Conservation (phyloP, 148 eudicot species). For the Spergularia marina region DNA sequence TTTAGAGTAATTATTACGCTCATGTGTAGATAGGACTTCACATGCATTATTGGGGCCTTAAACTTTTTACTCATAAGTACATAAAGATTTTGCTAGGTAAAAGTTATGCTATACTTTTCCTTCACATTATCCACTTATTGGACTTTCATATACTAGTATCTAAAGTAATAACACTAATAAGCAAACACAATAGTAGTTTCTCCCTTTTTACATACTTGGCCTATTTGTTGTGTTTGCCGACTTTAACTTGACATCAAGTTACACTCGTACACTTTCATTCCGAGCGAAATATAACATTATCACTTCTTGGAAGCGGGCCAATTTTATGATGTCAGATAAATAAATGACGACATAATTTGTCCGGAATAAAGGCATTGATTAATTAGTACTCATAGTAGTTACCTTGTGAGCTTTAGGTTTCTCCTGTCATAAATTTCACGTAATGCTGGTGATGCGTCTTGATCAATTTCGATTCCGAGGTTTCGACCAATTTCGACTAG, state of each 20-base stretch:
- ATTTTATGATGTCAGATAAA: too few relatives aligned
- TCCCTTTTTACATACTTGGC: too few relatives aligned
- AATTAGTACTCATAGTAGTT: background rate
- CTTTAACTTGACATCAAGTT: background rate
- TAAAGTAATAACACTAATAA: too few relatives aligned
- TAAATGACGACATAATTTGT: too few relatives aligned
- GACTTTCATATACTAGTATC: background rate
- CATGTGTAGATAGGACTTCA: constrained; percentile 22
- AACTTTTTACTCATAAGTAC: background rate
- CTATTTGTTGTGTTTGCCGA: too few relatives aligned
- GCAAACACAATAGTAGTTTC: too few relatives aligned
- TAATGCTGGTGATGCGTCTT: constrained; percentile 43
- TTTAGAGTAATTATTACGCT: constrained; percentile 22
- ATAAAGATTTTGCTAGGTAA: constrained; percentile 14
- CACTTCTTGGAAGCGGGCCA: background rate
- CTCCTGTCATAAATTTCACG: constrained; percentile 57
- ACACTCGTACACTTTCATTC: background rate
- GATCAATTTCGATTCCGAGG: constrained; percentile 48
- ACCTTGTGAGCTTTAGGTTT: constrained; percentile 73
- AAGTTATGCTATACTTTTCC: constrained; percentile 13
- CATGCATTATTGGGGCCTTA: constrained; percentile 23
- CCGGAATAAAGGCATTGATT: background rate
- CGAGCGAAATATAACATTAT: background rate
- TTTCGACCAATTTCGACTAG: constrained; percentile 62
- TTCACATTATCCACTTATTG: background rate